Evolutionary conservation across 176 grass and related monocot genomes (phyloP).

Genomic region (Bonia amplexicaulis): DNA sequence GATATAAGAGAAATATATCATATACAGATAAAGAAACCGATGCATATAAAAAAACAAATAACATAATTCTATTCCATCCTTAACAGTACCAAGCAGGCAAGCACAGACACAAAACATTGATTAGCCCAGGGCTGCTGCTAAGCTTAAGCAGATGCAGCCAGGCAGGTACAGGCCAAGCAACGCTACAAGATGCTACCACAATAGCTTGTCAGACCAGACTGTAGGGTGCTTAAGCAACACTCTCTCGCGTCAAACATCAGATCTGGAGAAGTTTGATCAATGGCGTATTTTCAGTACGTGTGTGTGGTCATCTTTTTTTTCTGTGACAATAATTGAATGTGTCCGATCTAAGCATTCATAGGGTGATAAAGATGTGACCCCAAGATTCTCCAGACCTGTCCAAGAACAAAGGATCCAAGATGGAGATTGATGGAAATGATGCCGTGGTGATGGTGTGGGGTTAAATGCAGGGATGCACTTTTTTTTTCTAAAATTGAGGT

Average conservation of each 20-base stretch:
- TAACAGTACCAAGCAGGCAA: not conserved
- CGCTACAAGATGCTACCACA: not conserved
- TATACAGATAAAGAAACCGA: too few species aligned
- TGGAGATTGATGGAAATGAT: not conserved
- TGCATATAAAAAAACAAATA: too few species aligned
- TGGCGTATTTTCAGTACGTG: not conserved
- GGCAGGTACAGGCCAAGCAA: conserved; percentile 10
- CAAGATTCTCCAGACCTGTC: conserved; percentile 23
- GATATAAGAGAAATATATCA: too few species aligned
- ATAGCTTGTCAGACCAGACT: not conserved
- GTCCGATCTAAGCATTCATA: not conserved
- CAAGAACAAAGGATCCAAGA: conserved; percentile 2
- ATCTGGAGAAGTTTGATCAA: conserved; percentile 18
- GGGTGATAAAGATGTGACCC: not conserved
- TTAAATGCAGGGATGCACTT: not conserved
- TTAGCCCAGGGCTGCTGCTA: not conserved
- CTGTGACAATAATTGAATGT: conserved; percentile 34
- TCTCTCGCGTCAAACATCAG: conserved; percentile 16
- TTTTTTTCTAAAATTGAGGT: not conserved
- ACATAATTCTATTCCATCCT: too few species aligned
- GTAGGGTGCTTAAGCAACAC: conserved; percentile 28
- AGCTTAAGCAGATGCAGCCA: conserved; percentile 3
- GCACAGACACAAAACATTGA: not conserved
- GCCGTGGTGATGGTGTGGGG: not conserved
- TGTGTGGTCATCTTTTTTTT: conserved; percentile 1